phyloP scores from a whole-genome alignment of 306 rosid species.

The Inga laurina region DNA sequence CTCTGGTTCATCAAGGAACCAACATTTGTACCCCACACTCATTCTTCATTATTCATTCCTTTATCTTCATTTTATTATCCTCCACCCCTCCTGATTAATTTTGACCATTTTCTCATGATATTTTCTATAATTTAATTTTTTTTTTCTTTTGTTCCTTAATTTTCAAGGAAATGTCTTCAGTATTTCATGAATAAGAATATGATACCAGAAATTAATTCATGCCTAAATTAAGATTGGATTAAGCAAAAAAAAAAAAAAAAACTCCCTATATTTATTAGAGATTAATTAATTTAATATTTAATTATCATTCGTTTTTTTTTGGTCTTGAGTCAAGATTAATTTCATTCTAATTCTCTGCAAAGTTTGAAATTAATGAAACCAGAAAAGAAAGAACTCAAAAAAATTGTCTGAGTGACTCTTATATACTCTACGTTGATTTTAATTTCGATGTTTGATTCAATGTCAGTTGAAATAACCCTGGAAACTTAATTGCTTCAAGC shows the following conservation, averaged over 20 bases:
- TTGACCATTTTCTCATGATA: background rate
- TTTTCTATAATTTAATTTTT: background rate
- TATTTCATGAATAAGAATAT: background rate
- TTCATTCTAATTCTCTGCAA: too few relatives aligned
- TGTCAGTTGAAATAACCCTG: background rate
- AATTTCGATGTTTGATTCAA: background rate
- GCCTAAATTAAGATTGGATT: background rate
- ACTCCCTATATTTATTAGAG: background rate
- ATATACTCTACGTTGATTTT: background rate
- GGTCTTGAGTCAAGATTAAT: background rate
- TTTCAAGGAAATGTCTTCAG: background rate
- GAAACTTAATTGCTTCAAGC: too few relatives aligned
- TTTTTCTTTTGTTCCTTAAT: background rate
- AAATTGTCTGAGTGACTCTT: background rate
- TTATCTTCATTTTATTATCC: background rate
- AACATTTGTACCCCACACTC: constrained; percentile 37
- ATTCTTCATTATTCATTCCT: background rate
- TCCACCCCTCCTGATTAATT: background rate
- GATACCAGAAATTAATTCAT: background rate
- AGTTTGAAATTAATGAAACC: background rate
- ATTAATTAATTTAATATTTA: background rate
- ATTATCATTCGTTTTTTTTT: too few relatives aligned
- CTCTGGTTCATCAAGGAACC: constrained; percentile 29
- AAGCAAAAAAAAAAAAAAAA: background rate
- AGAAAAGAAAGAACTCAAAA: background rate